Conservation (phyloP, 208 protist species). For the Phytomonas sp. region DNA sequence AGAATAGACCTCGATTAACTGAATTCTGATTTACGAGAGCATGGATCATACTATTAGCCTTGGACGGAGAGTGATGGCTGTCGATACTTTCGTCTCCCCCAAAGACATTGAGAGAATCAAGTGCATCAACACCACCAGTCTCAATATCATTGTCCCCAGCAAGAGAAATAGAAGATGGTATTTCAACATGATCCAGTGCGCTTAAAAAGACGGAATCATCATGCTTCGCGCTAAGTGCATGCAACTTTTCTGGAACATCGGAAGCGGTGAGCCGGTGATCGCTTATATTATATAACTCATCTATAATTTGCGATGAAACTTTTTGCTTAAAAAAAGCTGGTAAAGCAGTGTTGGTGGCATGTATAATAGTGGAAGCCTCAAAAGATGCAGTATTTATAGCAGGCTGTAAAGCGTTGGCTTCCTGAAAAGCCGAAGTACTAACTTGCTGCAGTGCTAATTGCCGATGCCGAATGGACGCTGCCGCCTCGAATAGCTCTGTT, state of each 20-base stretch:
- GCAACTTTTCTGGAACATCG: neutral
- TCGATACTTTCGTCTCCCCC: conserved; percentile 6
- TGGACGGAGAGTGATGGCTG: neutral
- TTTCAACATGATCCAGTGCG: neutral
- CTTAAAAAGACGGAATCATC: neutral
- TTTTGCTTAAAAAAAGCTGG: neutral
- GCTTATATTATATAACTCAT: neutral
- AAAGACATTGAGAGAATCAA: conserved; percentile 6
- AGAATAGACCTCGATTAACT: neutral
- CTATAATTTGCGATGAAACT: neutral
- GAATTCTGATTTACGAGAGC: neutral
- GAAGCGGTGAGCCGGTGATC: neutral
- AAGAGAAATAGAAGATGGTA: neutral
- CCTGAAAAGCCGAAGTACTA: neutral
- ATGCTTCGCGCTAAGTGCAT: neutral
- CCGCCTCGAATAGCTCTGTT: conserved; percentile 62
- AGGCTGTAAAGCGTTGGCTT: neutral
- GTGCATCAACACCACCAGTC: neutral
- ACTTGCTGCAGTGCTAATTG: conserved; percentile 45
- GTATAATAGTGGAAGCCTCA: neutral
- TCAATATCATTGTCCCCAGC: neutral
- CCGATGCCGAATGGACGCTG: conserved; percentile 43
- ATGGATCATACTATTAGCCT: neutral
- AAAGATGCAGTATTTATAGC: neutral
- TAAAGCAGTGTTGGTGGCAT: neutral